Conservation (phyloP, 495 filamentous ascomycete species). For the Neurospora sp. region DNA sequence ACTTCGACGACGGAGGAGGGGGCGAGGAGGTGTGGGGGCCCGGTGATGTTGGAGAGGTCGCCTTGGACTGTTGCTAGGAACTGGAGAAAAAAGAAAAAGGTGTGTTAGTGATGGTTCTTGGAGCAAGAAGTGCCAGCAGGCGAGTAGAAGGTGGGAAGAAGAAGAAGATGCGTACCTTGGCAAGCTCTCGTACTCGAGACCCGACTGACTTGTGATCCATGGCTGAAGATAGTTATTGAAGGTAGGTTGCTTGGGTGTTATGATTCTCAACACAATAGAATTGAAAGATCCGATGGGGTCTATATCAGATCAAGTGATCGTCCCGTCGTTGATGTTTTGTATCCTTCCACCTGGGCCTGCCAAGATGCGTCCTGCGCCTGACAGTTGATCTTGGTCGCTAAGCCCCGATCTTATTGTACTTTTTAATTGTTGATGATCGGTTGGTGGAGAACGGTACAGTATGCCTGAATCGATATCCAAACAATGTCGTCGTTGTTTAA, state of each 20-base stretch:
- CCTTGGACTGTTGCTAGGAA: conserved; percentile 79
- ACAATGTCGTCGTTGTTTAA: neutral
- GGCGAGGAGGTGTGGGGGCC: conserved; percentile 75
- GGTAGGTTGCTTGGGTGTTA: too few species aligned
- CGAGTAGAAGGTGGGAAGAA: neutral
- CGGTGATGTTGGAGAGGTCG: conserved; percentile 76
- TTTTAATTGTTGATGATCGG: neutral
- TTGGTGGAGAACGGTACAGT: neutral
- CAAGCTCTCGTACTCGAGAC: conserved; percentile 10
- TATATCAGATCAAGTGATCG: neutral
- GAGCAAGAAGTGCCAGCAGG: neutral
- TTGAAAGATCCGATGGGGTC: neutral
- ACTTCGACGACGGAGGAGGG: conserved; percentile 73
- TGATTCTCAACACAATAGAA: neutral
- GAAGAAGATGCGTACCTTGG: conserved; percentile 4
- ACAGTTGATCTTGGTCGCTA: neutral
- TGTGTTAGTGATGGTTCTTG: conserved; percentile 3
- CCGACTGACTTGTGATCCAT: conserved; percentile 10
- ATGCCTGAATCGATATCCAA: neutral
- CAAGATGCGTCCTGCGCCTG: neutral
- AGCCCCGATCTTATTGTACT: neutral
- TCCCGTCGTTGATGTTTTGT: neutral
- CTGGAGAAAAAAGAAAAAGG: conserved; percentile 23
- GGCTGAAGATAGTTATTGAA: neutral
- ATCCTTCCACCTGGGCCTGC: neutral